Evolutionary conservation across 2,329 filamentous ascomycete genomes (phyloP).

Genomic region (Leptographium radiaticola): DNA sequence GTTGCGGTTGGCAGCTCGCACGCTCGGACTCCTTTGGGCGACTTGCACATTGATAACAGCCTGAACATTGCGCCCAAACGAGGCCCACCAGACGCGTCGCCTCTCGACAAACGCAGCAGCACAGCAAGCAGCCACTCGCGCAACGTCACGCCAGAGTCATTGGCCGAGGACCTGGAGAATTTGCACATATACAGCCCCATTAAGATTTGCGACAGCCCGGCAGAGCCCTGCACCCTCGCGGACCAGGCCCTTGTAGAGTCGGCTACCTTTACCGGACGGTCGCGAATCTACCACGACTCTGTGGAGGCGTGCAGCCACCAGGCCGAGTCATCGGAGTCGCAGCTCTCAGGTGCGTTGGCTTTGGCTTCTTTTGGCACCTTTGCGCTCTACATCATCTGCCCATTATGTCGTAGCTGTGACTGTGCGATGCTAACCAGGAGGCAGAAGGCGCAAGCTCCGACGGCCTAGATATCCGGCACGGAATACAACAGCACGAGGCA

Average conservation of each 20-base stretch:
- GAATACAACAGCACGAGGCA: constrained; percentile 24
- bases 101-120: not conserved
- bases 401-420: not conserved
- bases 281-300: not conserved
- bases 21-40: constrained; percentile 3
- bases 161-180: constrained; percentile 20
- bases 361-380: not conserved
- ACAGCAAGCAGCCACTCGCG: not conserved
- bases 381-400: too few species aligned
- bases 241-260: not conserved
- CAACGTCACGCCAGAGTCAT: constrained; percentile 14
- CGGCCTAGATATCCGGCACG: constrained; percentile 1
- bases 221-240: not conserved
- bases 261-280: not conserved
- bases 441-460: not conserved
- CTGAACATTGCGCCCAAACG: constrained; percentile 4
- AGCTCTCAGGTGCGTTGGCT: not conserved
- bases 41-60: constrained; percentile 2
- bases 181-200: constrained; percentile 17
- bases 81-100: not conserved
- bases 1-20: not conserved
- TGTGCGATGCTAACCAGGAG: not conserved
- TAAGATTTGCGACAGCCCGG: not conserved
- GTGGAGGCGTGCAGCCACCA: not conserved
- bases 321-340: not conserved